phyloP scores from a whole-genome alignment of 176 grass and related monocot species.

The Luzula sylvatica region DNA sequence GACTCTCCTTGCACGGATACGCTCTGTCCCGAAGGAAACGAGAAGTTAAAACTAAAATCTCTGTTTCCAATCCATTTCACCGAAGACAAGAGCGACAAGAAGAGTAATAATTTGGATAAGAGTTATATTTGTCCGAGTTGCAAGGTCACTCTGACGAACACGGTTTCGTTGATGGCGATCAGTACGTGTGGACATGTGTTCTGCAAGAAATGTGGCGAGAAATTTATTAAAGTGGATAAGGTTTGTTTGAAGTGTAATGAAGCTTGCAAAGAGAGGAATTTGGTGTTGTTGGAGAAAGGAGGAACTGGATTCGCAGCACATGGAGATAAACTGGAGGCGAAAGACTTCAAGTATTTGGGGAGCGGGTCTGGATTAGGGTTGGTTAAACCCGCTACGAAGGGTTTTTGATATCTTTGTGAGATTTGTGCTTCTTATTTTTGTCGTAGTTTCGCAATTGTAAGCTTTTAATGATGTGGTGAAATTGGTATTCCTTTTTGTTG shows the following conservation, averaged over 20 bases:
- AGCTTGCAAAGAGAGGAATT: slow-evolving; percentile 71
- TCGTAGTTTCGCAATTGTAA: background rate
- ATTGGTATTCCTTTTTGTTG: slow-evolving; percentile 14
- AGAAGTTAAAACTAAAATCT: slow-evolving; percentile 77
- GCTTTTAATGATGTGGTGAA: slow-evolving; percentile 1
- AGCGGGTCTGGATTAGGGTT: slow-evolving; percentile 89
- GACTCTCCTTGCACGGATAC: slow-evolving; percentile 60
- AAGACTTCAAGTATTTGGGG: slow-evolving; percentile 81
- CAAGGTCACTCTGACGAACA: slow-evolving; percentile 86
- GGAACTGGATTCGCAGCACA: slow-evolving; percentile 84
- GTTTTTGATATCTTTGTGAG: slow-evolving; percentile 6
- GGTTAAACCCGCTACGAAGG: slow-evolving; percentile 60
- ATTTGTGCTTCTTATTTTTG: slow-evolving; percentile 36
- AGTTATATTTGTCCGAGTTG: slow-evolving; percentile 96
- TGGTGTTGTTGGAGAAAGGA: slow-evolving; percentile 82
- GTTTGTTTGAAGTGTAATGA: slow-evolving; percentile 68
- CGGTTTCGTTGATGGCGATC: slow-evolving; percentile 49
- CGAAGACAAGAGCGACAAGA: slow-evolving; percentile 36
- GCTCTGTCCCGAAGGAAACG: slow-evolving; percentile 73
- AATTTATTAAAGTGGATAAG: slow-evolving; percentile 71
- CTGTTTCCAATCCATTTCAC: slow-evolving; percentile 79
- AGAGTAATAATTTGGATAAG: slow-evolving; percentile 42
- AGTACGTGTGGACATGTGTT: slow-evolving; percentile 93
- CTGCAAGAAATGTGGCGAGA: slow-evolving; percentile 92
- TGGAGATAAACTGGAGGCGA: slow-evolving; percentile 56